These are phyloP conservation scores for Phoma sp. DNA, from an alignment of 2,329 filamentous ascomycete genomes.

Conservation along the genomic window DNA sequence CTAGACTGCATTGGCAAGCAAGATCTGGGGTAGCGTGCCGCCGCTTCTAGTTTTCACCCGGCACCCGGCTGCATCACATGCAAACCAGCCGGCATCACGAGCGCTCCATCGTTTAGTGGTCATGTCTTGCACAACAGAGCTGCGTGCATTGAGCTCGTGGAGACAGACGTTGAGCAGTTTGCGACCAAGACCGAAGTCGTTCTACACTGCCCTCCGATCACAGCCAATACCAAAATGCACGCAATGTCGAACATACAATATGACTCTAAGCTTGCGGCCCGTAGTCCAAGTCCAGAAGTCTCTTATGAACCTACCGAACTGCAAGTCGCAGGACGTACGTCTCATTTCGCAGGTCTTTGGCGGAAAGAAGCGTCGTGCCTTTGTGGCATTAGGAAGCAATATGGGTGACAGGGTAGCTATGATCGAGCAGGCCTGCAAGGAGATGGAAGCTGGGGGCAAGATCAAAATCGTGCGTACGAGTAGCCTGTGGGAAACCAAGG, in stretches of 20 bases:
- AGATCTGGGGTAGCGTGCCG: conserved; percentile 10
- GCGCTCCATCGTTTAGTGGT: neutral
- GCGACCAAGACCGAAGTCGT: neutral
- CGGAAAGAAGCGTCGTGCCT: conserved; percentile 60
- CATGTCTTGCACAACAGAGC: conserved; percentile 9
- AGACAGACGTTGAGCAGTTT: neutral
- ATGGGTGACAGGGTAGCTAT: conserved; percentile 81
- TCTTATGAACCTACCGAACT: neutral
- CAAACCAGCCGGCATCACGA: conserved; percentile 8
- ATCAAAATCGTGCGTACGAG: conserved; percentile 83
- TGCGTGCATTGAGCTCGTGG: neutral
- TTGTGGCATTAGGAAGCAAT: conserved; percentile 92
- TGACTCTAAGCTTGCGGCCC: neutral
- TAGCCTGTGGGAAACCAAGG: conserved; percentile 89
- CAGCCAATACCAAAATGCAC: neutral
- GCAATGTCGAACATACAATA: conserved; percentile 2
- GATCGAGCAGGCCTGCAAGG: conserved; percentile 82
- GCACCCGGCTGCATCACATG: conserved; percentile 28
- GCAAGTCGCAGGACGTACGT: conserved; percentile 4
- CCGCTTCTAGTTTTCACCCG: conserved; percentile 17
- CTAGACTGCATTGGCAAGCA: conserved; percentile 19
- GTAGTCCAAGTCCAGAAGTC: neutral
- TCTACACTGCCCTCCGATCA: neutral
- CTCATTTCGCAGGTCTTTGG: conserved; percentile 18
- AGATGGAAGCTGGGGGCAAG: conserved; percentile 71